Evolutionary conservation across 2,329 filamentous ascomycete species (phyloP), one percentile per base, ranked within the genome.

Genomic region (Pyricularia pennisetigena): DNA sequence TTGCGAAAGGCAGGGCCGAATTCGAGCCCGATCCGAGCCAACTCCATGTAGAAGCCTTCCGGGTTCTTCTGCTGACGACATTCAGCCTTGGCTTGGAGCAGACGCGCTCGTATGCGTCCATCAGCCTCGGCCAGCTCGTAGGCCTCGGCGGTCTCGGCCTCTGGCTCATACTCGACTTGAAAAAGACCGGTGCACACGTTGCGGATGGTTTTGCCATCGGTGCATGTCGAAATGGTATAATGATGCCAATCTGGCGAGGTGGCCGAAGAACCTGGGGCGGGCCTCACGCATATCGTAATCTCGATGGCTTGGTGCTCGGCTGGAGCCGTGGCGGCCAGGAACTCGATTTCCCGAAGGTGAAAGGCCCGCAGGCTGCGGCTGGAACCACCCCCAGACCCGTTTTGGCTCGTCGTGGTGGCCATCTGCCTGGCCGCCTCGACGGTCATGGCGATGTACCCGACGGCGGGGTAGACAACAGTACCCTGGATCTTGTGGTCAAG

Each of bases 401-500:
- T 14, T n/a, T 9, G 41, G 41, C 41, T 69, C 24, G 68, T 67
- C 32, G 74, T 54, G 4, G 26, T 66, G 80, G 78, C 14, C 0
- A 70, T 68, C 68, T 78, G 76, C 4, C 68, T 66, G 1, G 74
- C 71, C 0, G 76, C 77, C 70, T 78, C 76, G 16, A 76, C 69
- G 57, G 73, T 74, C 78, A 83, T 80, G 57, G 79, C 78, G 7
- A 81, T 72, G 61, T 78, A 79, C 24, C 80, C 82, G 0, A 79
- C 75, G 24, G 78, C 77, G 28, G 83, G 81, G 70, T 81, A 83
- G 67, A 83, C 78, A 67, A 79, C 78, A 67, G 81, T 78, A 71
- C 78, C 81, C 69, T 83, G 79, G 74, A 84, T 80, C 59, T 74
- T 72, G 75, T 84, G 83, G 70, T 83, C 82, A 66, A 80, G 77